These are phyloP conservation scores for Basidioascus undulatus DNA, from an alignment of 768 basidiomycete genomes.

Conservation along the genomic window DNA sequence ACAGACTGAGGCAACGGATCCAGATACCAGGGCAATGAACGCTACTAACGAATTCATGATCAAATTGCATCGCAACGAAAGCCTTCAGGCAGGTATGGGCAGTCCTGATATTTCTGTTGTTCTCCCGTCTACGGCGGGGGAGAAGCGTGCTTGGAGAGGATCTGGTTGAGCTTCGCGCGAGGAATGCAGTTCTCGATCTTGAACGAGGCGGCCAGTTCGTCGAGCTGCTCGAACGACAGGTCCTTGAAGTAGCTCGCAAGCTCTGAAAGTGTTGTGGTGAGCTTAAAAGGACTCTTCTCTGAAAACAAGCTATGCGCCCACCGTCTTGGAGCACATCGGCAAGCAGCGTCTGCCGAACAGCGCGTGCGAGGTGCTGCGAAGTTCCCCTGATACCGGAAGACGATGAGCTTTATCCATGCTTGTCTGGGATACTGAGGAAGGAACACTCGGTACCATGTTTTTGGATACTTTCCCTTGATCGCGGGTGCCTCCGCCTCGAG, in stretches of 20 bases:
- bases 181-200: constrained; percentile 41
- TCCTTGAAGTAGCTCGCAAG: constrained; percentile 22
- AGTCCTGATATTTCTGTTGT: too few species aligned
- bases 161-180: constrained; percentile 36
- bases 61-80: too few species aligned
- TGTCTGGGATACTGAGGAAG: not conserved
- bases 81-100: too few species aligned
- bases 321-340: constrained; percentile 42
- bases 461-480: constrained; percentile 28
- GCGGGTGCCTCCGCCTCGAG: constrained; percentile 17
- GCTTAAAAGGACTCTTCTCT: constrained; percentile 22
- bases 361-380: constrained; percentile 17
- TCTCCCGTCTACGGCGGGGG: too few species aligned
- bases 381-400: constrained; percentile 22
- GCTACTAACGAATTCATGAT: too few species aligned
- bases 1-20: too few species aligned
- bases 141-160: constrained; percentile 14
- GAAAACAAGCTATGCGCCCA: constrained; percentile 48
- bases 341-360: constrained; percentile 42
- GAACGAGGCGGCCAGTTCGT: constrained; percentile 52
- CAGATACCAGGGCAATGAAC: too few species aligned
- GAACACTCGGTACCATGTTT: too few species aligned
- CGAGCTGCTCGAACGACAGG: constrained; percentile 28
- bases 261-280: too few species aligned
- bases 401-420: constrained; percentile 36